Conservation (phyloP, 176 grass and related monocot species). For the Thinopyrum elongatum region DNA sequence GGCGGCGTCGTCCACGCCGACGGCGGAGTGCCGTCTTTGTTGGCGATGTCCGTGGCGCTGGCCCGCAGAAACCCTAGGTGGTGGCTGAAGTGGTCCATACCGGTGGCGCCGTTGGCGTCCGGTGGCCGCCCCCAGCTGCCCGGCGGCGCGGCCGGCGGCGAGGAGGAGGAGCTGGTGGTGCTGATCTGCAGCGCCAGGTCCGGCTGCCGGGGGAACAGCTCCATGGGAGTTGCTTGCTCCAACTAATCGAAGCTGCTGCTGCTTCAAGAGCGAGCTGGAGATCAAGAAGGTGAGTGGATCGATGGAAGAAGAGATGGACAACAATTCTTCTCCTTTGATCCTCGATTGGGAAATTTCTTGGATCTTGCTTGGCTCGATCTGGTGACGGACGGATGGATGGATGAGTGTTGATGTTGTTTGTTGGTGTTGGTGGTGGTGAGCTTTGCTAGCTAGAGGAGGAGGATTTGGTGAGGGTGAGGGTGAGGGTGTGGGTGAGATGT, state of each 20-base stretch:
- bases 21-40: neutral
- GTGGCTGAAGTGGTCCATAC: neutral
- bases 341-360: neutral
- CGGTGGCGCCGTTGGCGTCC: neutral
- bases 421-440: neutral
- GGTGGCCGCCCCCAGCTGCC: neutral
- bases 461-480: conserved; percentile 18
- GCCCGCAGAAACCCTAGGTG: conserved; percentile 19
- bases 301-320: neutral
- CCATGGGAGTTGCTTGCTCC: neutral
- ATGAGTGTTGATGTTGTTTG: neutral
- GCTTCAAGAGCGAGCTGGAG: neutral
- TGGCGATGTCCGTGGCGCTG: neutral
- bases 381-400: neutral
- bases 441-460: neutral
- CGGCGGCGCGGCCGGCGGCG: neutral
- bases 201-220: conserved; percentile 25
- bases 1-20: neutral
- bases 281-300: neutral
- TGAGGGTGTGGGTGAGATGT: conserved; percentile 5
- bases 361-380: neutral
- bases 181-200: conserved; percentile 27
- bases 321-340: neutral
- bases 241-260: neutral
- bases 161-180: neutral